Evolutionary conservation across 2,329 filamentous ascomycete genomes (phyloP), one percentile per base, ranked within the genome.

Genomic region (Penicillium polonicum): DNA sequence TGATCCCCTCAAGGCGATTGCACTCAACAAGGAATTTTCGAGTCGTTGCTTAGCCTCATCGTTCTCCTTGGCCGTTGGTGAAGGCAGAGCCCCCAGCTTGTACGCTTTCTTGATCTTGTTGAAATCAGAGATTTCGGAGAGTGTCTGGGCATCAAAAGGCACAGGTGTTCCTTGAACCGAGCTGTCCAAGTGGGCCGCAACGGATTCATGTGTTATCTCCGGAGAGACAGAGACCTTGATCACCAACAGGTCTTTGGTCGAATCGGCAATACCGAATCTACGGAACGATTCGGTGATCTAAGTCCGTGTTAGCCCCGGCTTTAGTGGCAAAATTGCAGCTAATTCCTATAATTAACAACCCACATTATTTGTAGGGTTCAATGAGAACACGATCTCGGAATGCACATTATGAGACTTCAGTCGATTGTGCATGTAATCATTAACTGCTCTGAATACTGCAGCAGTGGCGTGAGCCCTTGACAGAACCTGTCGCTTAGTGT

Each of bases 271-370:
- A 48, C 94, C 94, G 70, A 94, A 96, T 53, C 88, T 88, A 33
- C 91, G 88, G 76, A 97, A 97, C 0, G 92, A 88, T 66, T 97
- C 92, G 51, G 91, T 85, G 69, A 99, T 97, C 91, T 95, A 65
- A 33, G 50, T 23, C 21, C 38, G 38, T 52, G 54, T 71, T 60
- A 70, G 68, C 35, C 46, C 45, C 13, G 33, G 51, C n/a, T 23
- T 43, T 29, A 35, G n/a, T 52, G 41, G 49, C 4, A 46, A 46
- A 62, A 7, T 39, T 64, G 48, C 60, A 43, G 10, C 59, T 45
- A 50, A 49, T n/a, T 19, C 60, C 33, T 48, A 52, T 48, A 53
- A 65, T 33, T 36, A 17, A 29, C 31, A 54, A 55, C 60, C 54
- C 48, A 91, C 90, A 73, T 96, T 96, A 72, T 91, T 93, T 61